phyloP scores from a whole-genome alignment of 2,329 filamentous ascomycete genomes.

The Magnaporthiopsis incrustans region DNA sequence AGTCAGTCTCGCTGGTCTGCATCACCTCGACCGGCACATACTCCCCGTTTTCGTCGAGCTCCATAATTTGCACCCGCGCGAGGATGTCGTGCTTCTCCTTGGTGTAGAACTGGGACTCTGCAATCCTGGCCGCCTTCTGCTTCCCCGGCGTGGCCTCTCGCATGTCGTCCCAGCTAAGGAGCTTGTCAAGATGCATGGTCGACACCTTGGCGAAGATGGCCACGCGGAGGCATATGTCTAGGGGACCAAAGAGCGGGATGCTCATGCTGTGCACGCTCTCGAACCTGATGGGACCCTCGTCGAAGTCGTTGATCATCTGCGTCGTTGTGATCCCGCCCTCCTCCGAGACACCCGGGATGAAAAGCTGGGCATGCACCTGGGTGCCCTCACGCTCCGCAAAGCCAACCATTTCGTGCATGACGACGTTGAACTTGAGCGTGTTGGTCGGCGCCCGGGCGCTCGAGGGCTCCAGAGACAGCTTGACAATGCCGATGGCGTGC shows the following conservation, averaged over 20 bases:
- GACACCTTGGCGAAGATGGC: constrained; percentile 90
- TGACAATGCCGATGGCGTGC: constrained; percentile 82
- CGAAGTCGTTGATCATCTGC: constrained; percentile 88
- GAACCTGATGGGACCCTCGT: constrained; percentile 85
- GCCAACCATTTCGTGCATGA: constrained; percentile 92
- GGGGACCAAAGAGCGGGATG: constrained; percentile 69
- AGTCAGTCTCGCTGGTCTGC: constrained; percentile 73
- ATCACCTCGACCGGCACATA: constrained; percentile 91
- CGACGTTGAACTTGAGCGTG: constrained; percentile 95
- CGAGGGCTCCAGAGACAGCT: constrained; percentile 85
- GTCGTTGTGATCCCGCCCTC: constrained; percentile 91
- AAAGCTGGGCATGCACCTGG: constrained; percentile 94
- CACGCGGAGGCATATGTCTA: constrained; percentile 69
- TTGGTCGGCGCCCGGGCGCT: constrained; percentile 86
- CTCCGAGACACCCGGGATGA: constrained; percentile 82
- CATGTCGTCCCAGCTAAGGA: constrained; percentile 99
- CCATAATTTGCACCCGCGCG: constrained; percentile 77
- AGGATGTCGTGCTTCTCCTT: constrained; percentile 94
- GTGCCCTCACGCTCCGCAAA: constrained; percentile 95
- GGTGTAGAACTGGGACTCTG: constrained; percentile 85
- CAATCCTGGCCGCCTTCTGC: constrained; percentile 58
- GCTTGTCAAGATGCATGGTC: constrained; percentile 89
- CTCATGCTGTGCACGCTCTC: constrained; percentile 99
- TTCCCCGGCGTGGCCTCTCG: constrained; percentile 60
- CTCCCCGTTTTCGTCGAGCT: constrained; percentile 83